Conservation (phyloP, 192 early-diverging fungal species). For the Radiomyces spectabilis region DNA sequence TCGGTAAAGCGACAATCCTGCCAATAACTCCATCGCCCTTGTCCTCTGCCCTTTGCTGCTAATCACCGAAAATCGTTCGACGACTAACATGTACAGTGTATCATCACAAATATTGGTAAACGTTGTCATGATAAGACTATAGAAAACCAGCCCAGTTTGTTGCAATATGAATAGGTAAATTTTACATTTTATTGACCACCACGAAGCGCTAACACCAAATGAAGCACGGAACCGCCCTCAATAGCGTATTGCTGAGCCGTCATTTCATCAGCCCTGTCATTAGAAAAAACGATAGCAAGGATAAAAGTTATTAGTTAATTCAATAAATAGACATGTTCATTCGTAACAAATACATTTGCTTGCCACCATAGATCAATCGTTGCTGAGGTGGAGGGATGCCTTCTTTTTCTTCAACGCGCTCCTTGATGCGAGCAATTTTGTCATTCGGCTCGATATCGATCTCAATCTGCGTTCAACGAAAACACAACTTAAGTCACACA, state of each 20-base stretch:
- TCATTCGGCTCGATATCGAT: conserved; percentile 80
- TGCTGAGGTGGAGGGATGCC: conserved; percentile 97
- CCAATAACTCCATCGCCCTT: too few relatives aligned
- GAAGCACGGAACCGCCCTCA: conserved; percentile 75
- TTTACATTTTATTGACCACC: conserved; percentile 53
- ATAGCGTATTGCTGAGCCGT: conserved; percentile 61
- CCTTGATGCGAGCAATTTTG: conserved; percentile 84
- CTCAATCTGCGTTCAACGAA: conserved; percentile 59
- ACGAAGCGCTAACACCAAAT: conserved; percentile 92
- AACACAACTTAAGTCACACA: background rate
- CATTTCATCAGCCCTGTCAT: conserved; percentile 69
- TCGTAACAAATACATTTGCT: conserved; percentile 69
- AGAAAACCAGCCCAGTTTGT: too few relatives aligned
- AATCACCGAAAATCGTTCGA: too few relatives aligned
- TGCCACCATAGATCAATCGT: conserved; percentile 89
- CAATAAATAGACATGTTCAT: conserved; percentile 1
- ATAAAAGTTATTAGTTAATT: too few relatives aligned
- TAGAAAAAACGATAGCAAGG: conserved; percentile 1
- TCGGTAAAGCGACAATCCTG: too few relatives aligned
- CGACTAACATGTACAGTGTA: too few relatives aligned
- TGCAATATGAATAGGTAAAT: too few relatives aligned
- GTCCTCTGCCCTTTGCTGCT: too few relatives aligned
- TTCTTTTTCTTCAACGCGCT: conserved; percentile 91
- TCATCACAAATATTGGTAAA: too few relatives aligned
- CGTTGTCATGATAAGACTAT: too few relatives aligned